Evolutionary conservation across 2,329 filamentous ascomycete species (phyloP).

Genomic region (Ceratocystis smalleyi): DNA sequence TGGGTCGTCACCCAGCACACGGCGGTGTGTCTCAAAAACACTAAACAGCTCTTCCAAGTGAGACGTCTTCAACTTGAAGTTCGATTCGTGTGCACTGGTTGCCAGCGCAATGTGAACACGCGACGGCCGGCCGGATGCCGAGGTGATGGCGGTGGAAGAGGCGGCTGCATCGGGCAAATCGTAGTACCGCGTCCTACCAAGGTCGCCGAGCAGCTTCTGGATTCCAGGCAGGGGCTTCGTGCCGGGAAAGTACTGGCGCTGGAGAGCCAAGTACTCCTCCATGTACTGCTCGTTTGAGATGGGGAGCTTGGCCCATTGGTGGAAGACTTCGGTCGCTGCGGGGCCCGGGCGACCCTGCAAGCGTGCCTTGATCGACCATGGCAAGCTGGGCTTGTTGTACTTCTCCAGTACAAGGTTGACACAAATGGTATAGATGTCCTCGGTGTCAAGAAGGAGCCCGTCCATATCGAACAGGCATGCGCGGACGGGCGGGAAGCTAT

Average conservation of each 20-base stretch:
- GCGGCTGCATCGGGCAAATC: slow-evolving; percentile 24
- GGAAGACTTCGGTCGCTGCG: slow-evolving; percentile 39
- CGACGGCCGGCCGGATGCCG: slow-evolving; percentile 18
- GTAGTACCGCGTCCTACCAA: slow-evolving; percentile 40
- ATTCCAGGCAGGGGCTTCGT: slow-evolving; percentile 71
- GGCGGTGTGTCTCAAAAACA: slow-evolving; percentile 52
- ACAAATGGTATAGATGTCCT: slow-evolving; percentile 73
- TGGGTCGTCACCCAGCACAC: slow-evolving; percentile 71
- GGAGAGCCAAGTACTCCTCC: slow-evolving; percentile 43
- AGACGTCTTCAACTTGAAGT: slow-evolving; percentile 62
- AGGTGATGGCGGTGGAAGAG: slow-evolving; percentile 17
- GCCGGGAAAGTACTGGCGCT: slow-evolving; percentile 55
- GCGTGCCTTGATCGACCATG: slow-evolving; percentile 88
- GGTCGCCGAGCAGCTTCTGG: slow-evolving; percentile 44
- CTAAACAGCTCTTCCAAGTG: slow-evolving; percentile 44
- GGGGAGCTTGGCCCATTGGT: slow-evolving; percentile 74
- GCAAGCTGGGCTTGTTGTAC: slow-evolving; percentile 58
- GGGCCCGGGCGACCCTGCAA: slow-evolving; percentile 47
- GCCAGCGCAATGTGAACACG: slow-evolving; percentile 70
- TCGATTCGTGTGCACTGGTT: slow-evolving; percentile 56
- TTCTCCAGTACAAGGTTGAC: slow-evolving; percentile 68
- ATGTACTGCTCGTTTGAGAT: slow-evolving; percentile 55
- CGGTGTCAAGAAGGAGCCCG: slow-evolving; percentile 82
- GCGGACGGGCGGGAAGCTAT: slow-evolving; percentile 60
- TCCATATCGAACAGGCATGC: slow-evolving; percentile 99